These are phyloP conservation scores for Suillus lakei DNA, from an alignment of 768 basidiomycete genomes.

Conservation along the genomic window DNA sequence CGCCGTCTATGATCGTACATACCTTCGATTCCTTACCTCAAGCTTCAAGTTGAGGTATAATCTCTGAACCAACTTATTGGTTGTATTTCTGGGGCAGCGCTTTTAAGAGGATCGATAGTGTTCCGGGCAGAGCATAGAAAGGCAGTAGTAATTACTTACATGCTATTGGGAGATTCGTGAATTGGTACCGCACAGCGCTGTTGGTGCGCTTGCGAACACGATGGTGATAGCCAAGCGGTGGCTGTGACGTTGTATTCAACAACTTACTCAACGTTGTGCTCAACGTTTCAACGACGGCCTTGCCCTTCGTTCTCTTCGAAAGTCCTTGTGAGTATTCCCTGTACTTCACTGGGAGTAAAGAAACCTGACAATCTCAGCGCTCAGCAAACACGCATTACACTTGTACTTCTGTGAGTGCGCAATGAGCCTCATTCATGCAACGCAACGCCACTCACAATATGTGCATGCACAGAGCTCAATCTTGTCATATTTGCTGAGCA, in stretches of 20 bases:
- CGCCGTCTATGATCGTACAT: neutral
- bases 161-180: neutral
- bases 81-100: neutral
- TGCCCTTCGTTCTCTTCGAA: neutral
- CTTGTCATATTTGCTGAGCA: conserved; percentile 1
- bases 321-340: neutral
- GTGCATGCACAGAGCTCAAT: conserved; percentile 1
- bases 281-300: neutral
- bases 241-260: neutral
- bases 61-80: no score
- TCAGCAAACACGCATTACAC: neutral
- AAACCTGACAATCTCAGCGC: neutral
- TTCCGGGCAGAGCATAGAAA: neutral
- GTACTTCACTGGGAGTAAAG: neutral
- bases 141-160: neutral
- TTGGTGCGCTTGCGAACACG: neutral
- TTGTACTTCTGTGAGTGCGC: conserved; percentile 2
- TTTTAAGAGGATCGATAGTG: neutral
- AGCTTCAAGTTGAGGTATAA: no score
- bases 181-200: neutral
- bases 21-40: neutral
- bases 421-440: neutral
- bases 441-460: neutral
- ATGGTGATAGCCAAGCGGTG: neutral
- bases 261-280: no score